Percentiles rank a stretch among this genome's conserved stretches.
These are phyloP conservation scores for Bipolaris cookei DNA, from an alignment of 2,329 filamentous ascomycete genomes.

Conservation along the genomic window DNA sequence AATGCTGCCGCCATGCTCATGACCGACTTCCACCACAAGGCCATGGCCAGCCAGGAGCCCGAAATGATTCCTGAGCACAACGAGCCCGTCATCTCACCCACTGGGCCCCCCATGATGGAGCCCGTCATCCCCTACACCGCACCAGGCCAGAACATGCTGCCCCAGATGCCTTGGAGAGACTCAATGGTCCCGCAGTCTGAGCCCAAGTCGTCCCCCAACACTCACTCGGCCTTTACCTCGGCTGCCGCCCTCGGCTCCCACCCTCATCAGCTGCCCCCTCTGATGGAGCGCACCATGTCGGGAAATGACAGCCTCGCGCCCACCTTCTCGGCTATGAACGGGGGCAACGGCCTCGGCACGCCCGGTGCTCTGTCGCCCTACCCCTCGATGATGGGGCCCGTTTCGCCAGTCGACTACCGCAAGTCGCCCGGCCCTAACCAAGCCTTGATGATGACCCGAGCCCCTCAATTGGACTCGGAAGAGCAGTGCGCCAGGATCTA, in stretches of 20 bases:
- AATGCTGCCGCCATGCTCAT: slow-evolving; percentile 99
- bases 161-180: slow-evolving; percentile 93
- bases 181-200: slow-evolving; percentile 79
- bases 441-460: slow-evolving; percentile 68
- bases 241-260: slow-evolving; percentile 64
- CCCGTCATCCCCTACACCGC: slow-evolving; percentile 72
- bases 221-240: slow-evolving; percentile 63
- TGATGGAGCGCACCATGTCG: slow-evolving; percentile 69
- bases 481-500: slow-evolving; percentile 85
- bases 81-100: slow-evolving; percentile 75
- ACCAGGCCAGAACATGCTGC: slow-evolving; percentile 77
- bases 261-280: slow-evolving; percentile 68
- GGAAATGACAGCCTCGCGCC: slow-evolving; percentile 67
- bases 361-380: slow-evolving; percentile 77
- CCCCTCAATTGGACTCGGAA: slow-evolving; percentile 82
- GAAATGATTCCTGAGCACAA: slow-evolving; percentile 60
- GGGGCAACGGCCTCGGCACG: slow-evolving; percentile 71
- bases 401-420: slow-evolving; percentile 72
- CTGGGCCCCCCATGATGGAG: slow-evolving; percentile 75
- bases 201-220: slow-evolving; percentile 75
- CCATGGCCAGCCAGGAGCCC: slow-evolving; percentile 73
- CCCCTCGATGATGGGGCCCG: slow-evolving; percentile 69
- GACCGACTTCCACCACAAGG: slow-evolving; percentile 97
- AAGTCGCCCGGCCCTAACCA: slow-evolving; percentile 73
- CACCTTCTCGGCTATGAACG: slow-evolving; percentile 72